Base-by-base conservation (phyloP, 495 filamentous ascomycete genomes). In the Delitschia confertaspora region DNA sequence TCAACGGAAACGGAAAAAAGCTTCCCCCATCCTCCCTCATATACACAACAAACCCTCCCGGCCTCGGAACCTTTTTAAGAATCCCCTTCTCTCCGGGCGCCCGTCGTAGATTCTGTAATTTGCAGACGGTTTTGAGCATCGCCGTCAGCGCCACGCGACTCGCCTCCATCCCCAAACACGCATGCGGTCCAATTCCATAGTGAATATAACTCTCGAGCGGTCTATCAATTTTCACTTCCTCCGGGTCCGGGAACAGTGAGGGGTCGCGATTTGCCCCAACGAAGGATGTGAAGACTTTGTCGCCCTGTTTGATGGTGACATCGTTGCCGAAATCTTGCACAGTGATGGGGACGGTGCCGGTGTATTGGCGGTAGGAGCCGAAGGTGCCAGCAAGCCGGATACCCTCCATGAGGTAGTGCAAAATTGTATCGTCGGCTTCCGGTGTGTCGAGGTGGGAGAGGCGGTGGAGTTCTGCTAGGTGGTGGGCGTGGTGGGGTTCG, bases 1-100 rank as follows among this genome's bases (percentile, higher is more conserved):
- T 79, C 20, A 73, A 78, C 0, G 86, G 85, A 69, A 86, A 89
- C 5, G 82, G 72, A 58, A 72, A 83, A 63, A 78, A 78, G 22
- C 71, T 69, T 19, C 79, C 79, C 63, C 78, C 74, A 53, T 93
- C 82, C 60, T 83, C 76, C 38, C 76, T 74, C 66, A 93, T 71
- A 51, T 88, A 93, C 19, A 77, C 59, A 19, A 74, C 75, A 57
- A 73, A 76, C 0, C 74, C 80, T 11, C 71, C 78, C 2, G 70
- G 66, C 27, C 68, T 69, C 0, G 67, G 63, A 8, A 88, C 67
- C 66, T 78, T 82, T 71, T 88, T 88, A 35, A 93, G 60, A 53
- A 79, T 61, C 0, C 86, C 85, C 63, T 81, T 75, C 1, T 70
- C 66, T 2, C 85, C 85, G 0, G 73, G 62, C 0, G 79, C 83